phyloP scores from a whole-genome alignment of 257 asterid species.

The Scutellaria barbata region DNA sequence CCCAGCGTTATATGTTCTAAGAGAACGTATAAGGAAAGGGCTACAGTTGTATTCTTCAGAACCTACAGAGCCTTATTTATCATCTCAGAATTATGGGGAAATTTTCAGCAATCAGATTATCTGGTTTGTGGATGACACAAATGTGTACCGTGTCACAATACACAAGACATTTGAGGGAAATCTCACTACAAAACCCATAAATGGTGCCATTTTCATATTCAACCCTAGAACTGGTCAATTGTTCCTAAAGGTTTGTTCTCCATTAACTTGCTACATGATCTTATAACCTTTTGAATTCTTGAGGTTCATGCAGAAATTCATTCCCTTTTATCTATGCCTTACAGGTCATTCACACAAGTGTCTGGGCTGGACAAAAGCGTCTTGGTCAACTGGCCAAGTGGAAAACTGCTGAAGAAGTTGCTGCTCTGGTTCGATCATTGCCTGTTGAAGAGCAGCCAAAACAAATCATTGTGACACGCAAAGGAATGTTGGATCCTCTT shows the following conservation, averaged over 20 bases:
- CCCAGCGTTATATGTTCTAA: conserved; percentile 90
- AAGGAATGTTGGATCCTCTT: conserved; percentile 98
- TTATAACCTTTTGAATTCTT: neutral
- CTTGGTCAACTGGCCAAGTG: conserved; percentile 99
- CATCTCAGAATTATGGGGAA: conserved; percentile 99
- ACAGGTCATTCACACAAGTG: conserved; percentile 98
- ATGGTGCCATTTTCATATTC: conserved; percentile 96
- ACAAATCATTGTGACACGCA: conserved; percentile 95
- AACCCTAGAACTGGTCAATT: conserved; percentile 98
- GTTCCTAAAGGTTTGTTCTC: conserved; percentile 74
- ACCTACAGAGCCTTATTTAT: conserved; percentile 96
- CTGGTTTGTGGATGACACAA: conserved; percentile 99
- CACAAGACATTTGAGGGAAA: conserved; percentile 99
- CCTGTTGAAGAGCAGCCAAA: conserved; percentile 99
- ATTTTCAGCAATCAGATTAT: conserved; percentile 97
- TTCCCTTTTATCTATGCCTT: neutral
- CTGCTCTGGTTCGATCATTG: conserved; percentile 92
- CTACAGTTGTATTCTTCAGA: conserved; percentile 96
- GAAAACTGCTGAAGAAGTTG: conserved; percentile 99
- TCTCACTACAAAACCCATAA: conserved; percentile 94
- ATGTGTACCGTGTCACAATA: conserved; percentile 95
- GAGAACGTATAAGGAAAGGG: conserved; percentile 97
- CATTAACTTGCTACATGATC: conserved; percentile 3
- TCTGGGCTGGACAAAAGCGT: conserved; percentile 99
- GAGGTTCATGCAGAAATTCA: conserved; percentile 8